A percentile compares a stretch with the other conserved stretches of the same genome.
Conservation (phyloP, 108 stramenopile species). For the Cyclotella cryptica region DNA sequence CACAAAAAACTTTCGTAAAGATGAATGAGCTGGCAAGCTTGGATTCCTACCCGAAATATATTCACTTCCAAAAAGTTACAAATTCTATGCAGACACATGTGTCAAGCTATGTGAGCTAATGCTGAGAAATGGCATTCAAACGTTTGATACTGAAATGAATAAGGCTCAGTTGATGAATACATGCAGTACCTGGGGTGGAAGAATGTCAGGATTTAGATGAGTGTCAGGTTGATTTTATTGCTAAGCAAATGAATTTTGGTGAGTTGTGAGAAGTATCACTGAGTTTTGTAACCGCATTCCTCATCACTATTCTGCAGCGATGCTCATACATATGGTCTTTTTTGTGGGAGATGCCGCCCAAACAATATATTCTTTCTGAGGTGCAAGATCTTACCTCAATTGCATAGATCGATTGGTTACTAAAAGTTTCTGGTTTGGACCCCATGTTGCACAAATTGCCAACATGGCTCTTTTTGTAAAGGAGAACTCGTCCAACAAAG, state of each 20-base stretch:
- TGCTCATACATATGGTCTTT: constrained; percentile 35
- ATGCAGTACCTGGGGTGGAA: constrained; percentile 42
- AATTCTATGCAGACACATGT: constrained; percentile 43
- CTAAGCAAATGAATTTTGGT: constrained; percentile 35
- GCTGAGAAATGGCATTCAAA: constrained; percentile 17
- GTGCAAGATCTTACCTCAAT: constrained; percentile 39
- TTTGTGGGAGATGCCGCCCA: constrained; percentile 63
- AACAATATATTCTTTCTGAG: constrained; percentile 55
- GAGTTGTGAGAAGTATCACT: not conserved
- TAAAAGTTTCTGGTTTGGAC: constrained; percentile 54
- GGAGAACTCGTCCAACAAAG: too few relatives aligned
- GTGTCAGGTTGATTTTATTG: constrained; percentile 42
- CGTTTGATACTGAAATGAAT: constrained; percentile 39
- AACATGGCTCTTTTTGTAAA: constrained; percentile 45
- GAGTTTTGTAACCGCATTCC: too few relatives aligned
- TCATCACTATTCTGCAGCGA: too few relatives aligned
- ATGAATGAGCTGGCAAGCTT: constrained; percentile 24
- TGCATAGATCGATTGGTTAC: constrained; percentile 25
- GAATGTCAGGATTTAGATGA: constrained; percentile 57
- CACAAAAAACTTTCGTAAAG: constrained; percentile 18
- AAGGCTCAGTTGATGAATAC: constrained; percentile 35
- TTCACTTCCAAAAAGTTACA: constrained; percentile 14
- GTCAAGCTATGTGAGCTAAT: constrained; percentile 35
- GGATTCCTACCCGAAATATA: constrained; percentile 41
- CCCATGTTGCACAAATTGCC: constrained; percentile 45